A percentile compares a stretch with the other conserved stretches of the same genome.
phyloP scores from a whole-genome alignment of 768 basidiomycete genomes.

The Kwoniella newhampshirensis region DNA sequence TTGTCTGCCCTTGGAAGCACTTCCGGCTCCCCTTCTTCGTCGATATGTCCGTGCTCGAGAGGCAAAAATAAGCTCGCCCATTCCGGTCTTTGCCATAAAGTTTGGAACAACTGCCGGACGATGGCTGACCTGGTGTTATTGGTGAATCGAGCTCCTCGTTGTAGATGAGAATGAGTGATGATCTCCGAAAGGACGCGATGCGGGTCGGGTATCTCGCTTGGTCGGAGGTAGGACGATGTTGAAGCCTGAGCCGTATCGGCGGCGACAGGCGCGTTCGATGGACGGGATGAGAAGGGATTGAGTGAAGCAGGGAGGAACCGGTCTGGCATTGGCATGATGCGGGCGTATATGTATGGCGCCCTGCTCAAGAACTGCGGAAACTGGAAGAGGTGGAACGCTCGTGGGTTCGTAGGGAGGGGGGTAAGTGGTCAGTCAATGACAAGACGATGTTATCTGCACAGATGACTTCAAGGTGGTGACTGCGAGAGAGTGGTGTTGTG shows the following conservation, averaged over 20 bases:
- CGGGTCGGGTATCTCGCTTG: constrained; percentile 1
- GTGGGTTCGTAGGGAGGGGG: too few relatives aligned
- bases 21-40: not conserved
- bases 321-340: constrained; percentile 17
- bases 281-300: constrained; percentile 8
- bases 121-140: constrained; percentile 10
- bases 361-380: too few relatives aligned
- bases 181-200: constrained; percentile 7
- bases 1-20: constrained; percentile 4
- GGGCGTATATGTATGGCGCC: too few relatives aligned
- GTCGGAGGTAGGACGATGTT: not conserved
- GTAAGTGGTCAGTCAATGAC: not conserved
- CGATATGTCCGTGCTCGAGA: not conserved
- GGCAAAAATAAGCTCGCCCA: constrained; percentile 19
- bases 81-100: constrained; percentile 19
- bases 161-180: constrained; percentile 1
- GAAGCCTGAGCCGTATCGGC: not conserved
- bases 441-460: too few relatives aligned
- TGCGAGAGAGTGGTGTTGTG: not conserved
- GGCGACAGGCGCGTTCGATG: not conserved
- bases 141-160: constrained; percentile 11
- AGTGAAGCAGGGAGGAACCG: constrained; percentile 13
- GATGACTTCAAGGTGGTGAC: not conserved
- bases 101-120: constrained; percentile 13
- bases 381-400: too few relatives aligned